These are phyloP conservation scores for Allantophomopsis lycopodina DNA, from an alignment of 2,329 filamentous ascomycete species.

Conservation along the genomic window DNA sequence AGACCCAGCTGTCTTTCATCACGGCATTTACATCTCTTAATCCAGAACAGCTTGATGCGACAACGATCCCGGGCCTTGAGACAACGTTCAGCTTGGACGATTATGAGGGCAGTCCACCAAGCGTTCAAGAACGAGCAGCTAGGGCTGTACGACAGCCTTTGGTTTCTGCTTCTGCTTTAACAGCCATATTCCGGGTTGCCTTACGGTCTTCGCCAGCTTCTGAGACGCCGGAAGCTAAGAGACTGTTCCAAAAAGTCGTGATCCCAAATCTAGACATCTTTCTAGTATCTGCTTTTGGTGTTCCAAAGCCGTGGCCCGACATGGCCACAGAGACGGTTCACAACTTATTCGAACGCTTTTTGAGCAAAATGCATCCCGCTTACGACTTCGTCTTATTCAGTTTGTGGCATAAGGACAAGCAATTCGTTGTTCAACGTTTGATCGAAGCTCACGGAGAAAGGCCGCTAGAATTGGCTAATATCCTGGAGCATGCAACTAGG, in stretches of 20 bases:
- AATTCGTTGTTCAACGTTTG: slow-evolving; percentile 73
- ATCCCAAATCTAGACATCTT: slow-evolving; percentile 68
- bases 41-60: slow-evolving; percentile 66
- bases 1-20: slow-evolving; percentile 89
- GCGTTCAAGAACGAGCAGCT: slow-evolving; percentile 44
- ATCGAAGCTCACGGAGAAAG: slow-evolving; percentile 62
- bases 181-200: slow-evolving; percentile 51
- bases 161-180: slow-evolving; percentile 75
- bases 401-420: slow-evolving; percentile 79
- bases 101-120: slow-evolving; percentile 45
- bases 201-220: slow-evolving; percentile 47
- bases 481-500: slow-evolving; percentile 68
- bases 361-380: slow-evolving; percentile 63
- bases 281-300: slow-evolving; percentile 63
- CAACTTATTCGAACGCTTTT: slow-evolving; percentile 70
- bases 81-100: slow-evolving; percentile 59
- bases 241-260: slow-evolving; percentile 52
- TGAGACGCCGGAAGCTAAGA: slow-evolving; percentile 47
- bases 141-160: slow-evolving; percentile 72
- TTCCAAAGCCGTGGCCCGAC: slow-evolving; percentile 62
- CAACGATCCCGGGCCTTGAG: slow-evolving; percentile 69
- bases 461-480: slow-evolving; percentile 50
- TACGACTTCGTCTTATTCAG: slow-evolving; percentile 85
- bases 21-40: slow-evolving; percentile 70
- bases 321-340: slow-evolving; percentile 64